Conservation (phyloP, 2,329 filamentous ascomycete species). For the Decorospora gaudefroyi region DNA sequence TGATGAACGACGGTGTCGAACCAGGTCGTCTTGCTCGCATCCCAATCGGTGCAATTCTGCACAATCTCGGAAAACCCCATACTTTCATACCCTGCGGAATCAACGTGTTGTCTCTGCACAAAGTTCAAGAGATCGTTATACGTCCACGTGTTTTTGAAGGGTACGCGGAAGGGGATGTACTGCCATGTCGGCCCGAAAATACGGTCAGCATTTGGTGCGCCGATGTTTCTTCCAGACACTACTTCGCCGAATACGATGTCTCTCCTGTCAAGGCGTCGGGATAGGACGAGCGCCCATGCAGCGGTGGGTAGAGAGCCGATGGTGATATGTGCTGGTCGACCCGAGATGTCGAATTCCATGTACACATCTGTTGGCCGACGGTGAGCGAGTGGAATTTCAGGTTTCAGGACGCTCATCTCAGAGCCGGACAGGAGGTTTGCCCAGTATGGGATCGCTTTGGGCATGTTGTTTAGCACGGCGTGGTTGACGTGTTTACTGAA, state of each 20-base stretch:
- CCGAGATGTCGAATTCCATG: constrained; percentile 45
- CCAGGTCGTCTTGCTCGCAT: constrained; percentile 31
- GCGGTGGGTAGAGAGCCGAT: constrained; percentile 68
- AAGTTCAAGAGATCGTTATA: constrained; percentile 40
- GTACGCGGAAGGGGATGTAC: constrained; percentile 66
- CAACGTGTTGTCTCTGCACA: constrained; percentile 46
- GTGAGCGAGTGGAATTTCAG: constrained; percentile 35
- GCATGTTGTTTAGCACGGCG: constrained; percentile 47
- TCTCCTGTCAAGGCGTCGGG: constrained; percentile 56
- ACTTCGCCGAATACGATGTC: constrained; percentile 71
- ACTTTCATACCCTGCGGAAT: constrained; percentile 42
- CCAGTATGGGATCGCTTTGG: constrained; percentile 64
- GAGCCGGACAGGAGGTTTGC: constrained; percentile 61
- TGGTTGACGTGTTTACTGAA: constrained; percentile 55
- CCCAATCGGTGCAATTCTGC: constrained; percentile 42
- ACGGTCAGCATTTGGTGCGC: constrained; percentile 59
- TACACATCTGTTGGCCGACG: constrained; percentile 38
- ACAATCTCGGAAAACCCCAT: constrained; percentile 47
- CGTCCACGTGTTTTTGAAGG: constrained; percentile 56
- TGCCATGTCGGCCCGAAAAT: constrained; percentile 70
- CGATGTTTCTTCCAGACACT: constrained; percentile 66
- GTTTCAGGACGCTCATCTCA: constrained; percentile 51
- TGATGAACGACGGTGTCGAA: constrained; percentile 50
- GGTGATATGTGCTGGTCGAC: constrained; percentile 61
- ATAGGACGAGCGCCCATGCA: constrained; percentile 67